phyloP scores from a whole-genome alignment of 192 early-diverging fungal genomes.

The Paraglomus occultum region DNA sequence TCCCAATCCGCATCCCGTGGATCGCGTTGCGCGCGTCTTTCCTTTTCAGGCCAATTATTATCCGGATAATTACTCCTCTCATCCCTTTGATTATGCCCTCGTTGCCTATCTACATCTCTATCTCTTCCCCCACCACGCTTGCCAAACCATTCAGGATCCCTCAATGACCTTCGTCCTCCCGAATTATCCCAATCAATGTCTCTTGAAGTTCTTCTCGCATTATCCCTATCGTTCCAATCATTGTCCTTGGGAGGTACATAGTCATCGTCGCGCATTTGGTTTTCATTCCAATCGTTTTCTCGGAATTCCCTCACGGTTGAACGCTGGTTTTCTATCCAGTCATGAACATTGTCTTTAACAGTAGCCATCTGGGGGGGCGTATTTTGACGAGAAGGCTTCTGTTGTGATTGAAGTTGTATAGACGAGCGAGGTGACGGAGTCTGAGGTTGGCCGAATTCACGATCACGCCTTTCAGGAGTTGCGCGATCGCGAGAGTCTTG shows the following conservation, averaged over 20 bases:
- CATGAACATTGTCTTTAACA: constrained; percentile 8
- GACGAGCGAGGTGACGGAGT: too few species aligned
- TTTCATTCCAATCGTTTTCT: too few species aligned
- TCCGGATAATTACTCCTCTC: constrained; percentile 3
- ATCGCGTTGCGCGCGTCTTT: neutral
- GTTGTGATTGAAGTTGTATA: constrained; percentile 1
- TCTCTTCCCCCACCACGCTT: too few species aligned
- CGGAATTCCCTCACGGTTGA: too few species aligned
- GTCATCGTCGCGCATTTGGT: too few species aligned
- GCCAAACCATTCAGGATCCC: constrained; percentile 1
- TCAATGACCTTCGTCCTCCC: neutral
- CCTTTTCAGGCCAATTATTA: constrained; percentile 7
- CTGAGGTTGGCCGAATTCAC: neutral
- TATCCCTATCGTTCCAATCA: too few species aligned
- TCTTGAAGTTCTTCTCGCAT: neutral
- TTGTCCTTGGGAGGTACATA: too few species aligned
- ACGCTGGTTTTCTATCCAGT: constrained; percentile 18
- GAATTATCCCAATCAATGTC: neutral
- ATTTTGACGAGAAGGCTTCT: neutral
- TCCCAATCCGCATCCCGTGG: neutral
- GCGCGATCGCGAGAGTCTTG: too few species aligned
- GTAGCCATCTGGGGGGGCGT: neutral
- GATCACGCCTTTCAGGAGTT: too few species aligned
- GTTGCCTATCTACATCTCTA: neutral
- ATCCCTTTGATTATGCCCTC: constrained; percentile 4